Evolutionary conservation across 1,139 yeast species (phyloP), one percentile per base, ranked within the genome.

Genomic region (Magnusiomyces magnusii): DNA sequence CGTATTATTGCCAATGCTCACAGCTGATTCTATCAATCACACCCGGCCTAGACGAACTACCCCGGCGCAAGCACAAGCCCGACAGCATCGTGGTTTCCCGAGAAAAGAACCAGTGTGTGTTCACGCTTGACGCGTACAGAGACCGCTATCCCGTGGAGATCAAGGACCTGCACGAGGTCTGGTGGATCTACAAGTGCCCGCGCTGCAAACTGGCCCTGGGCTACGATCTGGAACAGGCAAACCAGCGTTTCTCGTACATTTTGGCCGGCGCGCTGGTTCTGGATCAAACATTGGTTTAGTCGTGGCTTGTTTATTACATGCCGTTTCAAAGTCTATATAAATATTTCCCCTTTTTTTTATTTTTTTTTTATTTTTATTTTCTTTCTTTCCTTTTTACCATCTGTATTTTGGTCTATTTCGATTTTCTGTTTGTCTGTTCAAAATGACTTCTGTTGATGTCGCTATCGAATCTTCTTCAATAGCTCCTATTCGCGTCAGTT

Each of bases 121-220:
- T 57, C 19, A 42, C 52, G 13, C 7, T 57, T 41, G 57, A 51
- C 21, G 55, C 57, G 17, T 54, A 53, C 44, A 53, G 60, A 15
- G 60, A 57, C 25, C 31, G 31, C 31, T 51, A 57, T n/a, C 57
- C 60, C 15, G 19, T 54, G 2, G 25, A 28, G 2, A 31, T 57
- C 19, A 55, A 57, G 60, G 52, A 23, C 5, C 25, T 10, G 53
- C 39, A 54, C 17, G 61, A 59, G 25, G 42, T 53, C 7, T 56
- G 58, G 58, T 59, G 60, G 58, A 28, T 59, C 21, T 52, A 57
- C 28, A 52, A 55, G 25, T 59, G 61, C 41, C 58, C 58, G 23
- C 51, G 61, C 19, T 59, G 61, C 47, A 55, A 57, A 19, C 42
- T 58, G 53, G 57, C 61, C 15, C 47, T 59, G 3, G 61, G 55